These are phyloP conservation scores for Sporothrix schenckii DNA, from an alignment of 2,329 filamentous ascomycete species.

Conservation along the genomic window DNA sequence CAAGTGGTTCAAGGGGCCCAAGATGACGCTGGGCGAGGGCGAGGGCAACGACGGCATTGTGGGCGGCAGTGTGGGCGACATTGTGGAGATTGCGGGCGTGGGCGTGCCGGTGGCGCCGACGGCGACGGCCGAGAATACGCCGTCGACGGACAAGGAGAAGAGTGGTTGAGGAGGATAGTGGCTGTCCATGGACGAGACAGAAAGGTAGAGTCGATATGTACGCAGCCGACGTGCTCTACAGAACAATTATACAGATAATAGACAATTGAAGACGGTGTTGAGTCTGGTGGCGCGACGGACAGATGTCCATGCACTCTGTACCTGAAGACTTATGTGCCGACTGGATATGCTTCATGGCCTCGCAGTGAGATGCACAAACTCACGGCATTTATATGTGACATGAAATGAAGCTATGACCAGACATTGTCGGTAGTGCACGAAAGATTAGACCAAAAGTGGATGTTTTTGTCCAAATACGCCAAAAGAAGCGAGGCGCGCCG, in stretches of 20 bases:
- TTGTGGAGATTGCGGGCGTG: slow-evolving; percentile 3
- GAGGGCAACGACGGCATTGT: not conserved
- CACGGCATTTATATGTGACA: too few relatives aligned
- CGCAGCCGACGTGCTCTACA: not conserved
- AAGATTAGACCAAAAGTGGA: too few relatives aligned
- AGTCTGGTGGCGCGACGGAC: not conserved
- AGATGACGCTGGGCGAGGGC: slow-evolving; percentile 53
- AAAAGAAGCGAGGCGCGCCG: too few relatives aligned
- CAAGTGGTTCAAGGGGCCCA: slow-evolving; percentile 64
- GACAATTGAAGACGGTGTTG: too few relatives aligned
- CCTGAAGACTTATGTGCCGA: not conserved
- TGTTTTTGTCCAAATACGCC: too few relatives aligned
- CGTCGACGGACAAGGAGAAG: slow-evolving; percentile 28
- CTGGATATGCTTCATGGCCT: not conserved
- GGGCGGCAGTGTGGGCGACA: slow-evolving; percentile 1
- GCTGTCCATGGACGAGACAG: not conserved
- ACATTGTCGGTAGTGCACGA: too few relatives aligned
- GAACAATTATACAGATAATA: not conserved
- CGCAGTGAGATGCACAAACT: too few relatives aligned
- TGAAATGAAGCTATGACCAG: too few relatives aligned
- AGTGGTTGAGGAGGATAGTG: slow-evolving; percentile 7
- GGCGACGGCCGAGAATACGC: not conserved
- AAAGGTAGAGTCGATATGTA: not conserved
- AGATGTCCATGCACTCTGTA: not conserved
- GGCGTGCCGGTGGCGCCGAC: not conserved